Percentiles rank a stretch among this genome's conserved stretches.
Conservation (phyloP, 2,329 filamentous ascomycete species). For the Zymoseptoria ardabiliae region DNA sequence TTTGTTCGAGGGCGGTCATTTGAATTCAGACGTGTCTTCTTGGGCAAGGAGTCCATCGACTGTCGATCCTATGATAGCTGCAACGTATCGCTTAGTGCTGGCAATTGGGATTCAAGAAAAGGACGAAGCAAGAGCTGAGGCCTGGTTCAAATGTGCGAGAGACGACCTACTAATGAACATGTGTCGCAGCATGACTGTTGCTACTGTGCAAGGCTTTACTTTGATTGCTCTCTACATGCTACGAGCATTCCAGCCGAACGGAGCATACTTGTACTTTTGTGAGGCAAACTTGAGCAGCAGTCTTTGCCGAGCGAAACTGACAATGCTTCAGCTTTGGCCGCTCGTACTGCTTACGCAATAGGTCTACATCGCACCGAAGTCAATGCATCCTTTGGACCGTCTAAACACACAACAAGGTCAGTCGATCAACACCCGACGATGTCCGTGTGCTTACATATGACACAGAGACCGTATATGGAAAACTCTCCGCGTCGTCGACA, state of each 20-base stretch:
- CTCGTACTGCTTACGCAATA: conserved; percentile 46
- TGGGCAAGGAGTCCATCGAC: conserved; percentile 19
- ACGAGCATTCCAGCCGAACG: conserved; percentile 45
- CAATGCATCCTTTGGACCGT: conserved; percentile 42
- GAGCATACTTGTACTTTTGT: conserved; percentile 46
- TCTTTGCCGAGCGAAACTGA: neutral
- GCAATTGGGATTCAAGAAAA: conserved; percentile 43
- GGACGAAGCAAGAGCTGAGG: conserved; percentile 37
- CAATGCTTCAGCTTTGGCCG: conserved; percentile 31
- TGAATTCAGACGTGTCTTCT: conserved; percentile 20
- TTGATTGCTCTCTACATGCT: conserved; percentile 48
- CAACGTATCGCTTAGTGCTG: conserved; percentile 46
- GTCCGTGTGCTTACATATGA: neutral
- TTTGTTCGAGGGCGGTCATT: conserved; percentile 38
- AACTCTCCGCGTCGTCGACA: conserved; percentile 45
- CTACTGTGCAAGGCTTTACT: conserved; percentile 46
- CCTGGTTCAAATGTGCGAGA: conserved; percentile 42
- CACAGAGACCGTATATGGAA: conserved; percentile 45
- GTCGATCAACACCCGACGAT: neutral
- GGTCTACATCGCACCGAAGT: conserved; percentile 47
- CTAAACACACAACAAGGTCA: conserved; percentile 27
- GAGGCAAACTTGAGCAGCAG: neutral
- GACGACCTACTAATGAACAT: conserved; percentile 41
- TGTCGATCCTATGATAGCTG: conserved; percentile 22
- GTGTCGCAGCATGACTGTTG: conserved; percentile 43